phyloP scores from a whole-genome alignment of 2,329 filamentous ascomycete species.

The Neoarthrinium moseri region DNA sequence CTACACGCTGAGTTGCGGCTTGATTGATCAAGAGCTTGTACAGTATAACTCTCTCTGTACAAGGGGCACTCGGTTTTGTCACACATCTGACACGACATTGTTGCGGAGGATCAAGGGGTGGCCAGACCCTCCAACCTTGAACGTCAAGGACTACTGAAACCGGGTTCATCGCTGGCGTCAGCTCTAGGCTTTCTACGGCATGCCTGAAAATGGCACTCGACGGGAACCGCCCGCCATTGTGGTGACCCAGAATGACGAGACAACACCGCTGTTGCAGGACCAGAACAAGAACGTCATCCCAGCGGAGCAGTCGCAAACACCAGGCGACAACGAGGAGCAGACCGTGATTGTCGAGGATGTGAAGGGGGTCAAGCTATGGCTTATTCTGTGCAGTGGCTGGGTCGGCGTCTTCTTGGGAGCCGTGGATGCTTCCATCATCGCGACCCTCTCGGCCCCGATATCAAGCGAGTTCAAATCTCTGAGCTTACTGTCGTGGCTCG shows the following conservation, averaged over 20 bases:
- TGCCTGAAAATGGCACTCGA: slow-evolving; percentile 1
- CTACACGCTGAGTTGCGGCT: no score
- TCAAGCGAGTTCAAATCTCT: slow-evolving; percentile 80
- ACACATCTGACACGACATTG: no score
- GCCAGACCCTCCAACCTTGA: no score
- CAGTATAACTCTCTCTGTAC: no score
- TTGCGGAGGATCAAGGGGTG: no score
- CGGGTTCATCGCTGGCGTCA: no score
- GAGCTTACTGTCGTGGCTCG: slow-evolving; percentile 82
- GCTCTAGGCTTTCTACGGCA: no score
- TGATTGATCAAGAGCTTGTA: no score
- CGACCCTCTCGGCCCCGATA: slow-evolving; percentile 81
- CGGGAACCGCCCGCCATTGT: slow-evolving; percentile 1
- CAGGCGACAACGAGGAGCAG: slow-evolving; percentile 39
- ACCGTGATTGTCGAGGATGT: slow-evolving; percentile 48
- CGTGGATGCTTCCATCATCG: slow-evolving; percentile 78
- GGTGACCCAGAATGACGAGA: slow-evolving; percentile 12
- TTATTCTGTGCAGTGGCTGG: slow-evolving; percentile 56
- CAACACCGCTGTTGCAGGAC: slow-evolving; percentile 21
- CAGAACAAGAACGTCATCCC: slow-evolving; percentile 12
- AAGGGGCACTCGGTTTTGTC: no score
- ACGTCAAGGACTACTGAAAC: no score
- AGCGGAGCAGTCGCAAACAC: slow-evolving; percentile 13
- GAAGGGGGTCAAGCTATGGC: slow-evolving; percentile 44
- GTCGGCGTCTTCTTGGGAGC: slow-evolving; percentile 64